Evolutionary conservation across 2,329 filamentous ascomycete genomes (phyloP).

Genomic region (Aquanectria penicillioides): DNA sequence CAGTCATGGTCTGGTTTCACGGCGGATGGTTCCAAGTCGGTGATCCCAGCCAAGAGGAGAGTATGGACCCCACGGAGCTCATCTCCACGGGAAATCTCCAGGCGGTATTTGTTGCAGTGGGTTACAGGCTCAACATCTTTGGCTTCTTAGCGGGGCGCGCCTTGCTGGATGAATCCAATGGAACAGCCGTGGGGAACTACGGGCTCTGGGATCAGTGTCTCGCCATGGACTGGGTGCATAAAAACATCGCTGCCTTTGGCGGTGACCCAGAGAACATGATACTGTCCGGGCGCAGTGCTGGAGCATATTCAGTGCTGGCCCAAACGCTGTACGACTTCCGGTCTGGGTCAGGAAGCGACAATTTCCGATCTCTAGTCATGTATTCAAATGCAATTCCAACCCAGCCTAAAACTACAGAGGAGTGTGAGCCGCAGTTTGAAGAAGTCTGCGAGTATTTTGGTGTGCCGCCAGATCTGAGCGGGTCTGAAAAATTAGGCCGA

Average conservation of each 20-base stretch:
- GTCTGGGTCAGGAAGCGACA: background rate
- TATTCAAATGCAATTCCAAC: constrained; percentile 26
- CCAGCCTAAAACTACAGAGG: constrained; percentile 13
- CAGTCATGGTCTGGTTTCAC: constrained; percentile 50
- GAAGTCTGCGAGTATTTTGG: constrained; percentile 20
- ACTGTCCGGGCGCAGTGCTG: constrained; percentile 20
- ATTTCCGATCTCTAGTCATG: constrained; percentile 18
- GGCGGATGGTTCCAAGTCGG: constrained; percentile 61
- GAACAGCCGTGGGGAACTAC: constrained; percentile 19
- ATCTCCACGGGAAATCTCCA: constrained; percentile 43
- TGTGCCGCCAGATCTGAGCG: background rate
- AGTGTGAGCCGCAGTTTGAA: constrained; percentile 18
- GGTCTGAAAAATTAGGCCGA: constrained; percentile 1
- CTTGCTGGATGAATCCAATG: constrained; percentile 1
- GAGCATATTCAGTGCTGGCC: constrained; percentile 21
- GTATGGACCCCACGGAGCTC: constrained; percentile 56
- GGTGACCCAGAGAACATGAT: constrained; percentile 18
- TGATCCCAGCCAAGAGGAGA: constrained; percentile 52
- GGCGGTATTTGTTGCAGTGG: constrained; percentile 22
- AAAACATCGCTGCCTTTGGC: constrained; percentile 18
- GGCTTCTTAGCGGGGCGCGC: constrained; percentile 19
- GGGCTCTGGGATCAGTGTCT: constrained; percentile 24
- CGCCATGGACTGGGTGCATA: constrained; percentile 22
- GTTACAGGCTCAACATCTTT: constrained; percentile 24
- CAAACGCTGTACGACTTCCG: constrained; percentile 21